These are phyloP conservation scores for Chenopodium suecicum DNA, from an alignment of 148 eudicot genomes.

Conservation along the genomic window DNA sequence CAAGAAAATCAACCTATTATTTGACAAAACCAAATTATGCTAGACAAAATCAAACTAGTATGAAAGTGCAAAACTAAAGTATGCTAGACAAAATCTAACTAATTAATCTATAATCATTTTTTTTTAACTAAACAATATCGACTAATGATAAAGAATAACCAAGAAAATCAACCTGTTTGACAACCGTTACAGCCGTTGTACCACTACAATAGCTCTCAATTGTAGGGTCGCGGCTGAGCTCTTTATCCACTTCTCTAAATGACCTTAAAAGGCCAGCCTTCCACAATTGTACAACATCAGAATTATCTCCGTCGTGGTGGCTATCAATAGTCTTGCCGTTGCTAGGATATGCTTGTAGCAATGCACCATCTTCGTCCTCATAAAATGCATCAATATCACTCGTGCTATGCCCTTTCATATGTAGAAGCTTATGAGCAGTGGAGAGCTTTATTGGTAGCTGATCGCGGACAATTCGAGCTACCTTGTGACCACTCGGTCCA, in stretches of 20 bases:
- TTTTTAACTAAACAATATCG: no score
- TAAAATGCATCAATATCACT: slow-evolving; percentile 23
- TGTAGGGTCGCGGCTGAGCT: slow-evolving; percentile 47
- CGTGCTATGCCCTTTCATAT: slow-evolving; percentile 19
- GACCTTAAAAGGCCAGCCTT: slow-evolving; percentile 46
- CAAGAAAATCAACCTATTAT: no score
- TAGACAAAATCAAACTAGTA: no score
- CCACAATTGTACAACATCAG: slow-evolving; percentile 38
- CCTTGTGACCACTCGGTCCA: slow-evolving; percentile 82
- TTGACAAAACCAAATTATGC: no score
- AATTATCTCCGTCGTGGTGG: slow-evolving; percentile 1
- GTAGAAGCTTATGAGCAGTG: slow-evolving; percentile 27
- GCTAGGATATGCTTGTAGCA: not conserved
- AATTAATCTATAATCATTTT: no score
- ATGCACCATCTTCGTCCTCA: slow-evolving; percentile 9
- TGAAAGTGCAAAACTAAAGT: no score
- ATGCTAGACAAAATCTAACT: no score
- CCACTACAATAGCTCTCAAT: slow-evolving; percentile 89
- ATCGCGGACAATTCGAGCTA: slow-evolving; percentile 60
- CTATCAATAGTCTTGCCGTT: not conserved
- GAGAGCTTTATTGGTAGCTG: slow-evolving; percentile 59
- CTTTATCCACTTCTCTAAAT: slow-evolving; percentile 60
- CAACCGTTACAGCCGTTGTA: slow-evolving; percentile 59
- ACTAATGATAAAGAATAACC: not conserved
- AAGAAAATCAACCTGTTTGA: slow-evolving; percentile 59